These are phyloP conservation scores for Delitschia confertaspora DNA, from an alignment of 495 filamentous ascomycete genomes.

Conservation along the genomic window DNA sequence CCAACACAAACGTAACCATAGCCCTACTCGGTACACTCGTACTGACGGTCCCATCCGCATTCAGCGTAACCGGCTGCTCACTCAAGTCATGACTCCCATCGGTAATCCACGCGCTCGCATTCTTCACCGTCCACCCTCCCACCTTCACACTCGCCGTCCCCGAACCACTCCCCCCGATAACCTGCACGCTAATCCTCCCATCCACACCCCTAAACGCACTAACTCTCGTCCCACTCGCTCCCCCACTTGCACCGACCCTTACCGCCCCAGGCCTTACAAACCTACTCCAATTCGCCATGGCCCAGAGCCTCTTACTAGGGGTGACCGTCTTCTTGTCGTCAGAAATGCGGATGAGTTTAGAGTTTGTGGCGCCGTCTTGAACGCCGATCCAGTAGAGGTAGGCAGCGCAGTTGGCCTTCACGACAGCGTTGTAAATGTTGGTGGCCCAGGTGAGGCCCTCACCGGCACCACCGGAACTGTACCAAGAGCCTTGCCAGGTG, in stretches of 20 bases:
- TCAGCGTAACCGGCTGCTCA: not conserved
- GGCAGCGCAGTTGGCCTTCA: constrained; percentile 6
- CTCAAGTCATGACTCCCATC: constrained; percentile 13
- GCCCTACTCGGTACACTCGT: constrained; percentile 53
- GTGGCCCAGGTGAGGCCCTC: constrained; percentile 22
- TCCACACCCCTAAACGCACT: constrained; percentile 19
- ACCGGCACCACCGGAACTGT: constrained; percentile 15
- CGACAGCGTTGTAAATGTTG: constrained; percentile 18
- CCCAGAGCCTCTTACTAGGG: constrained; percentile 15
- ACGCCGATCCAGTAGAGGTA: constrained; percentile 29
- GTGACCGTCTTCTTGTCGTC: constrained; percentile 19
- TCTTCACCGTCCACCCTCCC: constrained; percentile 5
- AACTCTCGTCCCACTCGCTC: constrained; percentile 11
- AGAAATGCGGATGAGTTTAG: constrained; percentile 13
- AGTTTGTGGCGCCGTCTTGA: constrained; percentile 33
- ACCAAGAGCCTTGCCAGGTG: constrained; percentile 12
- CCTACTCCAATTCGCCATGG: constrained; percentile 18
- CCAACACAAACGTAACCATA: constrained; percentile 42
- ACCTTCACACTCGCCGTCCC: constrained; percentile 11
- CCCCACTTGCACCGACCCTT: constrained; percentile 30
- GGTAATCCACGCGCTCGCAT: constrained; percentile 19
- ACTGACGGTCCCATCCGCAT: constrained; percentile 33
- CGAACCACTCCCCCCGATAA: constrained; percentile 12
- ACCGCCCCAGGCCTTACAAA: constrained; percentile 21
- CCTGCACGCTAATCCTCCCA: constrained; percentile 19